phyloP scores from a whole-genome alignment of 23 red algal species.

The Chondrus crispus region DNA sequence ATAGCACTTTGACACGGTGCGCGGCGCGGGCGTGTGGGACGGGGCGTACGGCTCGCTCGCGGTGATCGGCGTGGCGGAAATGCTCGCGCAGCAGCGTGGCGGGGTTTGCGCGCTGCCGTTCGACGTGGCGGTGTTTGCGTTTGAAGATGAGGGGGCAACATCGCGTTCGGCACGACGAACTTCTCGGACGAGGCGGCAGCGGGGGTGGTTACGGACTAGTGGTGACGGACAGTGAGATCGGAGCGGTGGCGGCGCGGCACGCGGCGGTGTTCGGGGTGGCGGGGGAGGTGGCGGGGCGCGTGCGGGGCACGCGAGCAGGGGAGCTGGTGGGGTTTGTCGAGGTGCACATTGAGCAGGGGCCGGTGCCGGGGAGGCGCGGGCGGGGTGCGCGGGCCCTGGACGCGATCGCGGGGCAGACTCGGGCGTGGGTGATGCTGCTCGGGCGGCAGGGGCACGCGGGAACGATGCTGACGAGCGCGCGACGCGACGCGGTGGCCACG shows the following conservation, averaged over 20 bases:
- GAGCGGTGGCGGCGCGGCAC: background rate
- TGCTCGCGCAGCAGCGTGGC: background rate
- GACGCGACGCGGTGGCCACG: slow-evolving; percentile 65
- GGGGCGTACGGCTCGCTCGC: slow-evolving; percentile 72
- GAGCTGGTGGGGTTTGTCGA: slow-evolving; percentile 50
- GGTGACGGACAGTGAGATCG: background rate
- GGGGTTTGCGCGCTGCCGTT: slow-evolving; percentile 54
- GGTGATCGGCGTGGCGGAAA: slow-evolving; percentile 60
- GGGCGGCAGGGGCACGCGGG: slow-evolving; percentile 79
- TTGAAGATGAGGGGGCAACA: slow-evolving; percentile 92
- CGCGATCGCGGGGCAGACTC: slow-evolving; percentile 70
- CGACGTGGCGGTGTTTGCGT: slow-evolving; percentile 69
- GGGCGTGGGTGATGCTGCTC: background rate
- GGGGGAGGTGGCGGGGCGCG: background rate
- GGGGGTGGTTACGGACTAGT: background rate
- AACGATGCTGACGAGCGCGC: slow-evolving; percentile 61
- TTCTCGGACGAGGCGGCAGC: slow-evolving; percentile 53
- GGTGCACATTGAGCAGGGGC: slow-evolving; percentile 90
- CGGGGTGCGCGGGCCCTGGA: slow-evolving; percentile 38
- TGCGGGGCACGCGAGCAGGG: background rate
- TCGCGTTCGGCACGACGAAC: slow-evolving; percentile 59
- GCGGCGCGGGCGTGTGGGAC: slow-evolving; percentile 52
- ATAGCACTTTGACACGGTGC: slow-evolving; percentile 78
- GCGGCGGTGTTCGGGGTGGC: background rate
- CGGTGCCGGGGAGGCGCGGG: slow-evolving; percentile 42